A percentile compares a stretch with the other conserved stretches of the same genome.
These are phyloP conservation scores for Vaccinium corymbosum DNA, from an alignment of 148 eudicot genomes.

Conservation along the genomic window DNA sequence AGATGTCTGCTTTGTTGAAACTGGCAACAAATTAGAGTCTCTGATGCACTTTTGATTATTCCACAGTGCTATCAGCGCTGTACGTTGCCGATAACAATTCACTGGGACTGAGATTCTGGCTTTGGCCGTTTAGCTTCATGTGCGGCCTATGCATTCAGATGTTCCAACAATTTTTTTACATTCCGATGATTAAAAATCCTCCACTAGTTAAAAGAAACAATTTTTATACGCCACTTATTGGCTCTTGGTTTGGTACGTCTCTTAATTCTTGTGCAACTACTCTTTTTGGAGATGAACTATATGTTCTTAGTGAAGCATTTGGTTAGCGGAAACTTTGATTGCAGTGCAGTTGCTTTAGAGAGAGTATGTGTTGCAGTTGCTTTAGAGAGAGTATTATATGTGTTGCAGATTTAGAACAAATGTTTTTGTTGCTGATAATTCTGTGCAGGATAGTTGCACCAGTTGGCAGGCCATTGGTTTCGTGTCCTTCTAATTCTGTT, in stretches of 20 bases:
- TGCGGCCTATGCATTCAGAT: conserved; percentile 33
- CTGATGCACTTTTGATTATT: conserved; percentile 29
- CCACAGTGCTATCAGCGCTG: conserved; percentile 37
- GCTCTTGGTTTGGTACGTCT: not conserved
- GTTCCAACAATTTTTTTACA: conserved; percentile 22
- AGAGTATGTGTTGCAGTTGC: too few species aligned
- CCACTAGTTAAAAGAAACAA: not conserved
- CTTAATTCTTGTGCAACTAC: not conserved
- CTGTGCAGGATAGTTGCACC: not conserved
- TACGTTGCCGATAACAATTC: conserved; percentile 44
- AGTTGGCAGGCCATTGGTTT: not conserved
- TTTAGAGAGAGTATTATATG: too few species aligned
- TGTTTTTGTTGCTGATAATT: not conserved
- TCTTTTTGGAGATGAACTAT: not conserved
- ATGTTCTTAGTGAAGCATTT: not conserved
- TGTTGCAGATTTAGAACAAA: not conserved
- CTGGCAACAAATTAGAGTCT: conserved; percentile 53
- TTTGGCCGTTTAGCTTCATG: not conserved
- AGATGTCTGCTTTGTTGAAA: too few species aligned
- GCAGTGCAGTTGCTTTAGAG: not conserved
- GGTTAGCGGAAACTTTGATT: not conserved
- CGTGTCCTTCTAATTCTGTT: not conserved
- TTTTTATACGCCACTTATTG: not conserved
- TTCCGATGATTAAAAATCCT: not conserved
- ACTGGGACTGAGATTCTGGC: conserved; percentile 36